A percentile compares a stretch with the other conserved stretches of the same genome.
phyloP scores from a whole-genome alignment of 2,329 filamentous ascomycete species.

The Diaporthe destruens region DNA sequence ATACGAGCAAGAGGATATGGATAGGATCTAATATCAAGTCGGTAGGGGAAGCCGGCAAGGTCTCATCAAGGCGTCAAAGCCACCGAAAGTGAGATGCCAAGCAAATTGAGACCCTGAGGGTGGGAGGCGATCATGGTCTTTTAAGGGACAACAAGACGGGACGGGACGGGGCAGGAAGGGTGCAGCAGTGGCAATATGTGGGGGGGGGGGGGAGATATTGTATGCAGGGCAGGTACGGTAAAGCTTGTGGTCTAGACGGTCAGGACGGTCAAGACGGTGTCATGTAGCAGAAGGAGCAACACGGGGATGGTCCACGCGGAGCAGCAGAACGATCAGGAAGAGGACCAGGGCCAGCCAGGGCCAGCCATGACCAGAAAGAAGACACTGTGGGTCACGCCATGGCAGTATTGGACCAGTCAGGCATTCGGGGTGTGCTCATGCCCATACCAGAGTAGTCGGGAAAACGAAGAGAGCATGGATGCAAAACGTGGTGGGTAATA shows the following conservation, averaged over 20 bases:
- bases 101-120: conserved; percentile 19
- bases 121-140: conserved; percentile 32
- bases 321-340: background rate
- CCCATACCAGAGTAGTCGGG: background rate
- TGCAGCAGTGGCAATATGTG: background rate
- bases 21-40: conserved; percentile 1
- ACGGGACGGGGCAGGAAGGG: conserved; percentile 29
- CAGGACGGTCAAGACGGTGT: background rate
- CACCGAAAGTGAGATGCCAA: conserved; percentile 23
- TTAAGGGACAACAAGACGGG: conserved; percentile 13
- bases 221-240: background rate
- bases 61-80: conserved; percentile 21
- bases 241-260: background rate
- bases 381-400: background rate
- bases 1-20: background rate
- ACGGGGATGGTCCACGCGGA: no score
- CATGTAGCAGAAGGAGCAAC: background rate
- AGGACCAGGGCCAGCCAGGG: conserved; percentile 2
- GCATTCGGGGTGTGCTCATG: background rate
- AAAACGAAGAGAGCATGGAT: background rate
- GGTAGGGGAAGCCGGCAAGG: conserved; percentile 1
- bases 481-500: conserved; percentile 32
- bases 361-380: background rate
- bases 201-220: background rate
- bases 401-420: conserved; percentile 16